Conservation (phyloP, 2,329 filamentous ascomycete species). For the Zymoseptoria tritici region DNA sequence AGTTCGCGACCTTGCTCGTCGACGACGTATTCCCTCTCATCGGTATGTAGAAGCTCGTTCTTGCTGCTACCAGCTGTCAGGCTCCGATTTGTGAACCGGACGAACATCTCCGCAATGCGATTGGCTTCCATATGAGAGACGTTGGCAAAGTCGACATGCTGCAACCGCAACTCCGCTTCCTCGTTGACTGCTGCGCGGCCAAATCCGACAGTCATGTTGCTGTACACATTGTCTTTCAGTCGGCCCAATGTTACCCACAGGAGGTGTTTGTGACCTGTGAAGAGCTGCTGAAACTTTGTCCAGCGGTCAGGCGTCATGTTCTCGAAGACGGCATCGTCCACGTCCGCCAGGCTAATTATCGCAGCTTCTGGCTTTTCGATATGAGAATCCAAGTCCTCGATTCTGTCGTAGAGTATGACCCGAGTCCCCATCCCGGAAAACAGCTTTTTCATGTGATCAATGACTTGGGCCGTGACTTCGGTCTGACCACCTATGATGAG, state of each 20-base stretch:
- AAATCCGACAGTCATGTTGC: constrained; percentile 19
- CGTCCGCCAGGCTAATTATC: not conserved
- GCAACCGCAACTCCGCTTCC: constrained; percentile 15
- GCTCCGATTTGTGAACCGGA: not conserved
- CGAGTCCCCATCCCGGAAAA: not conserved
- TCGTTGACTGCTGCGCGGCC: constrained; percentile 17
- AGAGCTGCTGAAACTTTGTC: not conserved
- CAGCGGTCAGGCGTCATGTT: not conserved
- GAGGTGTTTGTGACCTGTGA: not conserved
- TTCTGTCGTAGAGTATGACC: not conserved
- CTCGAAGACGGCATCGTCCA: not conserved
- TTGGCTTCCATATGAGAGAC: not conserved
- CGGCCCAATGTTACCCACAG: not conserved
- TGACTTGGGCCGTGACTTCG: not conserved
- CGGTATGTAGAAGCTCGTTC: not conserved
- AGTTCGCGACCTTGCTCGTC: not conserved
- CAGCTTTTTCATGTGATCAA: not conserved
- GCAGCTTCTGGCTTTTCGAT: not conserved
- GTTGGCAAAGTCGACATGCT: constrained; percentile 18
- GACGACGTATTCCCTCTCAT: not conserved
- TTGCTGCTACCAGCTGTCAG: not conserved
- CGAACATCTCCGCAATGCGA: not conserved
- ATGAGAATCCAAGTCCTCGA: not conserved
- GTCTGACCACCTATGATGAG: not conserved
- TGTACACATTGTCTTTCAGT: not conserved